Evolutionary conservation across 164 flowering plant species (phyloP).

Genomic region (Magnolia changhungtana): DNA sequence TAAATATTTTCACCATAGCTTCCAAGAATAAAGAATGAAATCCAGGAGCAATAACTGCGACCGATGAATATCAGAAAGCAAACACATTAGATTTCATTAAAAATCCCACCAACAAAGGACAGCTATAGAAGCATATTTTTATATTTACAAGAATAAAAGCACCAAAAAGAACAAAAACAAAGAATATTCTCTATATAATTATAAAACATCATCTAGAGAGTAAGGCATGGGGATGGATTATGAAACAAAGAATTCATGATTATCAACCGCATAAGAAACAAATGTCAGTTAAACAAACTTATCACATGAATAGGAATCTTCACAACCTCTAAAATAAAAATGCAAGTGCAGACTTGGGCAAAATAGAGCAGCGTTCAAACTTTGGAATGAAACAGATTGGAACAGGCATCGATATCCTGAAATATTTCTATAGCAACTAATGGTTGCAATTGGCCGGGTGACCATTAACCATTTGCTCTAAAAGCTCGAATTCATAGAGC

Average conservation of each 20-base stretch:
- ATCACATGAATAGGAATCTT: neutral
- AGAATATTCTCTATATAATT: neutral
- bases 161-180: neutral
- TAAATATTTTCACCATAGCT: slow-evolving; percentile 77
- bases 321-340: neutral
- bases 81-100: neutral
- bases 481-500: too few species aligned
- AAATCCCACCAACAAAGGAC: neutral
- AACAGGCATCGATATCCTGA: neutral
- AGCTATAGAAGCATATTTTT: neutral
- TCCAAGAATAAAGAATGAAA: slow-evolving; percentile 87
- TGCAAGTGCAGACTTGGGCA: neutral
- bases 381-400: neutral
- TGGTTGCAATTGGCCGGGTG: too few species aligned
- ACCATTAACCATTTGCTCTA: too few species aligned
- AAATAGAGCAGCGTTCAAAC: neutral
- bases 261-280: neutral
- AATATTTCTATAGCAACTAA: neutral
- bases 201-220: neutral
- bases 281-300: neutral
- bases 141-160: neutral
- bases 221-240: neutral
- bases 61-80: slow-evolving; percentile 1
- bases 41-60: slow-evolving; percentile 92
- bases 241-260: neutral